Evolutionary conservation across 2,329 filamentous ascomycete species (phyloP).

Genomic region (Nothophoma quercina): DNA sequence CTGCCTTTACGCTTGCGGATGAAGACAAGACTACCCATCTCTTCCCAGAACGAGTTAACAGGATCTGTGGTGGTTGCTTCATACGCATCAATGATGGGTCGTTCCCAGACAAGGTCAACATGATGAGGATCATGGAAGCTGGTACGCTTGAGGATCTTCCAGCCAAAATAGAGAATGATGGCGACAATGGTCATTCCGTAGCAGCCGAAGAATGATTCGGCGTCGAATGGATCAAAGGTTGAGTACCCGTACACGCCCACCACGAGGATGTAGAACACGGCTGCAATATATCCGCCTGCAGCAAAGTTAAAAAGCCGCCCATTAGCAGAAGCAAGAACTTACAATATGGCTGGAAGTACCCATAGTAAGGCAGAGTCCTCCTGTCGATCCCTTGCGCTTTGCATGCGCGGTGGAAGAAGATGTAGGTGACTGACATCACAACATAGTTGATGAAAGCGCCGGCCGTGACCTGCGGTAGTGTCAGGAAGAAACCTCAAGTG

Average conservation of each 20-base stretch:
- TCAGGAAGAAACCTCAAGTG: too few relatives aligned
- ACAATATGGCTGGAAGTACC: conserved; percentile 36
- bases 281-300: conserved; percentile 21
- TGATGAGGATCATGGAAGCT: conserved; percentile 52
- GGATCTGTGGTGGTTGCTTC: conserved; percentile 27
- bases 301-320: too few relatives aligned
- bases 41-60: conserved; percentile 38
- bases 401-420: conserved; percentile 62
- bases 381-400: conserved; percentile 55
- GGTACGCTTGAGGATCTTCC: conserved; percentile 69
- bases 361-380: conserved; percentile 57
- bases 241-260: conserved; percentile 30
- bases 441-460: conserved; percentile 61
- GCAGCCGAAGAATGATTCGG: conserved; percentile 58
- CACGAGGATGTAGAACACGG: conserved; percentile 24
- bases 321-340: too few relatives aligned
- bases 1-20: too few relatives aligned
- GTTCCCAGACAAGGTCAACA: conserved; percentile 54
- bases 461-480: too few relatives aligned
- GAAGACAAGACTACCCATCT: too few relatives aligned
- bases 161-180: conserved; percentile 57
- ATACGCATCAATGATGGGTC: conserved; percentile 53
- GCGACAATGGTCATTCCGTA: conserved; percentile 30
- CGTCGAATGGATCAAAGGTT: conserved; percentile 58
- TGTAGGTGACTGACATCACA: conserved; percentile 63